Evolutionary conservation across 176 grass and related monocot genomes (phyloP), one percentile per base, ranked within the genome.

Genomic region (Pontederia crassipes): DNA sequence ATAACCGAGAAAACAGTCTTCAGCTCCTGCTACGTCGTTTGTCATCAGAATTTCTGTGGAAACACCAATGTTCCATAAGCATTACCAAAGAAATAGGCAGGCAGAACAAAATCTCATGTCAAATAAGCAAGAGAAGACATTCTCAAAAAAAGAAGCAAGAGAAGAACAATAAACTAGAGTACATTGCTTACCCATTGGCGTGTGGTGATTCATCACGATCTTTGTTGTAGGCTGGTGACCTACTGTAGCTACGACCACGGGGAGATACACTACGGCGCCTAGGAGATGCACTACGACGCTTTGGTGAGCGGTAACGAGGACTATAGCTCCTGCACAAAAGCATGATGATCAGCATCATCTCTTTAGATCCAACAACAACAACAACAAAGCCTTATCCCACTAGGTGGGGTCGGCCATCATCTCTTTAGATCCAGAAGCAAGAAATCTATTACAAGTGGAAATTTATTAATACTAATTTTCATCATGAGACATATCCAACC

Each of bases 271-370:
- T 96, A 51, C 62, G 80, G 11, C 73, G 86, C 76, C 81, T 85
- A 54, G 87, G 92, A 77, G 92, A 97, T 24, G 20, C 20, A 24
- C 20, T 24, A 51, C 62, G 80, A 14, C 73, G 86, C 76, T 78
- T 85, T 58, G 87, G 92, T 77, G 92, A 97, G 56, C 92, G 86
- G 18, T 75, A 74, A 64, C 67, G 81, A 58, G 92, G 92, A 67
- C 92, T 97, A 50, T 83, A 85, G 40, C 93, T 97, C 80, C 87
- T 97, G 75, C 17, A 57, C 57, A 35, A 83, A 59, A 4, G 8
- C 45, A 77, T 71, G 76, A 47, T 69, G 56, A 24, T n/a, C 50
- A 27, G 32, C 7, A 27, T 48, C 17, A 54, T 11, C 45, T 61
- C 3, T 40, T 35, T 35, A 35, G 4, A 35, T 35, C 4, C 29